Conservation (phyloP, 2,329 filamentous ascomycete genomes). For the Cladophialophora yegresii region DNA sequence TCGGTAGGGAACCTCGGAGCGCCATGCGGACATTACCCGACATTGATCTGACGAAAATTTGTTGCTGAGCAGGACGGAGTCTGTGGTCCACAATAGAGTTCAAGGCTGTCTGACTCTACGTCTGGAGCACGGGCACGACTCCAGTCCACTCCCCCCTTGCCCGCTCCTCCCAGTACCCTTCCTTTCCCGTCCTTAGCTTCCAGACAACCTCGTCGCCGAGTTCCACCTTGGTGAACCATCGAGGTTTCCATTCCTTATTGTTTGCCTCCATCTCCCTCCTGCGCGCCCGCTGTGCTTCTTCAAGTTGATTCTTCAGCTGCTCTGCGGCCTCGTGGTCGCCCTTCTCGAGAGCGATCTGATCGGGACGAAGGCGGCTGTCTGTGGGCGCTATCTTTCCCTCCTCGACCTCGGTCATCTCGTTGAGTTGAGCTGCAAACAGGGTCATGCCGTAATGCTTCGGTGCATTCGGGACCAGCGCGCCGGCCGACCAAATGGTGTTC, state of each 20-base stretch:
- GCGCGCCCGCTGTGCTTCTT: slow-evolving; percentile 79
- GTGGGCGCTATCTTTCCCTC: slow-evolving; percentile 73
- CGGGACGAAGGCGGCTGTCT: slow-evolving; percentile 79
- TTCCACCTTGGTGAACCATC: slow-evolving; percentile 79
- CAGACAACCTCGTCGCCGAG: slow-evolving; percentile 61
- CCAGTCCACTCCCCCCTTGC: slow-evolving; percentile 66
- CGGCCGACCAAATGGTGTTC: slow-evolving; percentile 75
- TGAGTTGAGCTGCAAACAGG: slow-evolving; percentile 78
- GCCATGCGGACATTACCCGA: not conserved
- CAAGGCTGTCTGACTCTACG: slow-evolving; percentile 13
- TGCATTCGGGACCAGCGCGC: slow-evolving; percentile 75
- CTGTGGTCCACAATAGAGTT: not conserved
- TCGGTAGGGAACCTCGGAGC: not conserved
- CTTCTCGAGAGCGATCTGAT: slow-evolving; percentile 81
- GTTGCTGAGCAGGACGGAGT: not conserved
- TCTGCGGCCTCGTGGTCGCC: slow-evolving; percentile 84
- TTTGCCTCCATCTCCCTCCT: slow-evolving; percentile 73
- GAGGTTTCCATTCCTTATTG: slow-evolving; percentile 71
- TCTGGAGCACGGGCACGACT: slow-evolving; percentile 58
- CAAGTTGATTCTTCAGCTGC: slow-evolving; percentile 75
- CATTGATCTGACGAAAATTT: not conserved
- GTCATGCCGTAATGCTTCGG: slow-evolving; percentile 85
- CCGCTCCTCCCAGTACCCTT: slow-evolving; percentile 92
- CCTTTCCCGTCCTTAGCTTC: slow-evolving; percentile 75
- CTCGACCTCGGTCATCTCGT: slow-evolving; percentile 83